Evolutionary conservation across 345 rosid genomes (phyloP).

Genomic region (Salix brachista): DNA sequence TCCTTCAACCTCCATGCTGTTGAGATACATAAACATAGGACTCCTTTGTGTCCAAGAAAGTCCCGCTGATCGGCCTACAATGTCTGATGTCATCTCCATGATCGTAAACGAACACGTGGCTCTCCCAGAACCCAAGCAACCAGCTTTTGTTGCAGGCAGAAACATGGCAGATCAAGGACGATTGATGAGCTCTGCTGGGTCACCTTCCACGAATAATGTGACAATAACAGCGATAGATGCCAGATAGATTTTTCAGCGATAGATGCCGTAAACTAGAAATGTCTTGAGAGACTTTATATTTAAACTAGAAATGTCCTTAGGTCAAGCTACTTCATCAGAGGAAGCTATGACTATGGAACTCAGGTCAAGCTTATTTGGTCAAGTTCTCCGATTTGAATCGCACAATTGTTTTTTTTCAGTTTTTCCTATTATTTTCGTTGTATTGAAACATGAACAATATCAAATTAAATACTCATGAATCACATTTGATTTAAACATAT

Average conservation of each 20-base stretch:
- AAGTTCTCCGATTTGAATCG: too few species aligned
- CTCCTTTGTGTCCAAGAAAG: constrained; percentile 1
- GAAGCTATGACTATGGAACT: too few species aligned
- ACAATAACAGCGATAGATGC: not conserved
- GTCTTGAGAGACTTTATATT: too few species aligned
- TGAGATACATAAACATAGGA: not conserved
- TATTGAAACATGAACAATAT: too few species aligned
- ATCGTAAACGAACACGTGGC: not conserved
- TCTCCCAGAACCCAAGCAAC: constrained; percentile 1
- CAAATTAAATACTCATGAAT: too few species aligned
- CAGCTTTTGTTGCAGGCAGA: not conserved
- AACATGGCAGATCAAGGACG: not conserved
- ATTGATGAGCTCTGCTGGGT: not conserved
- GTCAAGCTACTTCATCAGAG: too few species aligned
- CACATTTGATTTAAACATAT: too few species aligned
- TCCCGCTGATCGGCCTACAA: constrained; percentile 7
- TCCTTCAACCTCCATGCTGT: not conserved
- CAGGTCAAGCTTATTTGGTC: too few species aligned
- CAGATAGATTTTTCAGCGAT: not conserved
- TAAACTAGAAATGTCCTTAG: too few species aligned
- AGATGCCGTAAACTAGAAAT: too few species aligned
- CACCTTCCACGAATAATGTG: not conserved
- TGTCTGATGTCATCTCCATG: constrained; percentile 6
- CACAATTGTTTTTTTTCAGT: too few species aligned
- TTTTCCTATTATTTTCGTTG: too few species aligned